Percentiles rank a stretch among this genome's conserved stretches.
These are phyloP conservation scores for Colletotrichum godetiae DNA, from an alignment of 2,329 filamentous ascomycete species.

Conservation along the genomic window DNA sequence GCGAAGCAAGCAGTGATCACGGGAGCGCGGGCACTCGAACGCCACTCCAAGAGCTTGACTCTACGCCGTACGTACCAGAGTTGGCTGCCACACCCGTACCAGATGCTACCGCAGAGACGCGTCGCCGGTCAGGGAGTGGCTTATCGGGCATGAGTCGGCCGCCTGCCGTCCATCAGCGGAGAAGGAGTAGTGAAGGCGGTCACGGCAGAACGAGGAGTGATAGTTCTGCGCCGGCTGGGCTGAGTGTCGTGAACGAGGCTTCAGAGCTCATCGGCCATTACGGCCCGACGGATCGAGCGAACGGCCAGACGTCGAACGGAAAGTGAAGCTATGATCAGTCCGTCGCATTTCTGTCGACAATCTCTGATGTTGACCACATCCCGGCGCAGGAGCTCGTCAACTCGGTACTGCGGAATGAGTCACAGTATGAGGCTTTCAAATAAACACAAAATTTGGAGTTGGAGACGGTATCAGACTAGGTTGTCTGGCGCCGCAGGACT, in stretches of 20 bases:
- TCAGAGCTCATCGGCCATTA: conserved; percentile 57
- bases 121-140: conserved; percentile 44
- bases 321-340: neutral
- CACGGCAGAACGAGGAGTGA: conserved; percentile 39
- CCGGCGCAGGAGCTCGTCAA: too few relatives aligned
- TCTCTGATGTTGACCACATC: neutral
- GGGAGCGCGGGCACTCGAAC: conserved; percentile 38
- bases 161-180: conserved; percentile 39
- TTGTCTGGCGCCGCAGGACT: neutral
- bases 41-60: conserved; percentile 52
- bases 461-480: neutral
- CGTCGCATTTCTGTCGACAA: neutral
- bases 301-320: conserved; percentile 54
- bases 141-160: conserved; percentile 37
- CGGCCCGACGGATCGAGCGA: conserved; percentile 51
- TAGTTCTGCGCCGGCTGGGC: conserved; percentile 36
- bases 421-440: neutral
- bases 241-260: conserved; percentile 55
- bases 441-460: neutral
- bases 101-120: conserved; percentile 35
- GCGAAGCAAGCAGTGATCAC: conserved; percentile 52
- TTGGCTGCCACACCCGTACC: conserved; percentile 47
- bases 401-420: neutral
- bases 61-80: conserved; percentile 48
- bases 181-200: conserved; percentile 42